These are phyloP conservation scores for Paralagenidium karlingii DNA, from an alignment of 352 stramenopile genomes.

Conservation along the genomic window DNA sequence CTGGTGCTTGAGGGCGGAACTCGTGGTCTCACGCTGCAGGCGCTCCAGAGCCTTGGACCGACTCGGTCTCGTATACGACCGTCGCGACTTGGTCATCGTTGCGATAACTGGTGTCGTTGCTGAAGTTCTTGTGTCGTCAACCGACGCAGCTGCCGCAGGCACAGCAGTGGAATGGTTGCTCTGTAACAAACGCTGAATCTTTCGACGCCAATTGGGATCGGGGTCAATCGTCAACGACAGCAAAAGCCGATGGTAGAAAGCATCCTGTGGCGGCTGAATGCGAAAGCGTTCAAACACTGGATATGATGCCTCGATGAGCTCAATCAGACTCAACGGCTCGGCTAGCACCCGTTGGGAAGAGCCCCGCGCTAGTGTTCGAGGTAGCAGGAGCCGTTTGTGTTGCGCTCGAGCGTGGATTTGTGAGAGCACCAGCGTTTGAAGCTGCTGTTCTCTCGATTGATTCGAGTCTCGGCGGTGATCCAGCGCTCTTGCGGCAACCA, in stretches of 20 bases:
- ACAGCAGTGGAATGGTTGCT: conserved; percentile 3
- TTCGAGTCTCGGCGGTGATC: no score
- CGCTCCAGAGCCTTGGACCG: background rate
- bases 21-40: background rate
- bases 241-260: conserved; percentile 37
- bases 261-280: conserved; percentile 26
- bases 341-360: background rate
- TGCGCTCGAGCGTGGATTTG: conserved; percentile 31
- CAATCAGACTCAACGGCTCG: conserved; percentile 30
- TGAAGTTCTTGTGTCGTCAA: background rate
- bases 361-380: background rate
- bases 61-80: background rate
- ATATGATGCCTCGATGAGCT: conserved; percentile 45
- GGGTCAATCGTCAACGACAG: conserved; percentile 39
- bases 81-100: background rate
- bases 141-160: conserved; percentile 8
- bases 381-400: conserved; percentile 3
- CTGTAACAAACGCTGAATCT: conserved; percentile 24
- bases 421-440: conserved; percentile 15
- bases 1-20: background rate
- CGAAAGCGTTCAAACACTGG: conserved; percentile 32
- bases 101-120: background rate
- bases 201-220: conserved; percentile 37
- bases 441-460: no score
- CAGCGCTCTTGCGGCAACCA: no score